Evolutionary conservation across 306 rosid genomes (phyloP), one percentile per base, ranked within the genome.

Genomic region (Casuarina cunninghamiana): DNA sequence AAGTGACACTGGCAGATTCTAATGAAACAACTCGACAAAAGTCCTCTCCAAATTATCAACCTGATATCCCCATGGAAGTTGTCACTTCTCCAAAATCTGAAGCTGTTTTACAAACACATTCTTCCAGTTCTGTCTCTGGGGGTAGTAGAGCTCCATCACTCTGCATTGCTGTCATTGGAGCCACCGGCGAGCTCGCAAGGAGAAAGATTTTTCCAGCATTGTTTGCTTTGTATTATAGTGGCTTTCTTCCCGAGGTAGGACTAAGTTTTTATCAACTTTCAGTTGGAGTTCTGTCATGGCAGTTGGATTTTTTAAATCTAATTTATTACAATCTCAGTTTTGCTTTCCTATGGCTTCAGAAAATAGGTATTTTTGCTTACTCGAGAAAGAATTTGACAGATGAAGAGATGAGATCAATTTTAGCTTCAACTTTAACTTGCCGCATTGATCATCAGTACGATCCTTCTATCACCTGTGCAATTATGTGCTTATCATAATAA

Each of bases 371-470:
- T 85, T 94, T 94, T 84, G 98, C 97, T 75, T 94, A 91, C 83
- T 91, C 97, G 65, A 91, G 98, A 80, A 94, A 90, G 87, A 81
- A 86, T 77, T 83, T 89, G 71, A 90, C 90, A 58, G 97, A 90
- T 69, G 91, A 89, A 85, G 96, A 91, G 79, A 81, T 94, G 84
- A 91, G 96, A 70, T 85, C 90, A 77, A 85, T 86, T 60, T 79
- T 94, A 53, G 97, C 98, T 81, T 90, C 98, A 61, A 91, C 91
- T 67, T 82, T 94, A 86, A 94, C 97, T 51, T 91, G 98, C 83
- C 94, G 98, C 48, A 88, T 94, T 60, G 98, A 90, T 71, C 98
- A 94, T 76, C 96, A 89, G 98, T 94, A 94, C 82, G 93, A 32
- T 72, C 86, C 87, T 71, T 76, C 26, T 72, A 35, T 71, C 72